Evolutionary conservation across 768 basidiomycete species (phyloP), one percentile per base, ranked within the genome.

Genomic region (Kwoniella heveanensis): DNA sequence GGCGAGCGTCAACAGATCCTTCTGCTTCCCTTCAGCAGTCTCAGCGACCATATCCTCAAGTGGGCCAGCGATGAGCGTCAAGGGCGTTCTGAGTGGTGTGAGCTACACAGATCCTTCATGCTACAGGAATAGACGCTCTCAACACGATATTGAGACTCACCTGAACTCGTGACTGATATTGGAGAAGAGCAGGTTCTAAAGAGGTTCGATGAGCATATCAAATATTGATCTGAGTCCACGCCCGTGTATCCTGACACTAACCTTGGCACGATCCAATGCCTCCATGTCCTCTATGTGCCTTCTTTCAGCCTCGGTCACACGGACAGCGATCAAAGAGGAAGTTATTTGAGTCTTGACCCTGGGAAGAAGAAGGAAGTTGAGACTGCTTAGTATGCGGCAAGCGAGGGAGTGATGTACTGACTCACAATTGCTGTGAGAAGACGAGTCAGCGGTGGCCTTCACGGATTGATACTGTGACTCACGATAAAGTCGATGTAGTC

Each of bases 401-500:
- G n/a, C n/a, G n/a, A n/a, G n/a, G n/a, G 26, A 61, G 7, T 2
- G n/a, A 32, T 9, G 27, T 7, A 9, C 6, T 6, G 22, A 17
- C 67, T 57, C 54, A 66, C 65, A 72, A 62, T 55, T 69, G 65
- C 66, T 66, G 30, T 19, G 22, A 44, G 9, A 24, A 24, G 4
- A 4, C 48, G 17, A 10, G 22, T 49, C 48, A 49, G 48, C 48
- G 8, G 4, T 10, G n/a, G 6, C n/a, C 25, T 21, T 29, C 19
- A n/a, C n/a, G n/a, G 32, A 6, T 32, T 13, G 32, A 32, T 15
- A 3, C 48, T 51, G 44, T 49, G 21, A 66, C 68, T 63, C 25
- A 67, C 69, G 47, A 73, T 54, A 60, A 74, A 77, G 1, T 69
- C 65, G 27, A 67, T 68, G 56, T 77, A 75, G 13, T 73, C 71